phyloP scores from a whole-genome alignment of 305 asterid genomes.

The Fraxinus xanthoxyloides region DNA sequence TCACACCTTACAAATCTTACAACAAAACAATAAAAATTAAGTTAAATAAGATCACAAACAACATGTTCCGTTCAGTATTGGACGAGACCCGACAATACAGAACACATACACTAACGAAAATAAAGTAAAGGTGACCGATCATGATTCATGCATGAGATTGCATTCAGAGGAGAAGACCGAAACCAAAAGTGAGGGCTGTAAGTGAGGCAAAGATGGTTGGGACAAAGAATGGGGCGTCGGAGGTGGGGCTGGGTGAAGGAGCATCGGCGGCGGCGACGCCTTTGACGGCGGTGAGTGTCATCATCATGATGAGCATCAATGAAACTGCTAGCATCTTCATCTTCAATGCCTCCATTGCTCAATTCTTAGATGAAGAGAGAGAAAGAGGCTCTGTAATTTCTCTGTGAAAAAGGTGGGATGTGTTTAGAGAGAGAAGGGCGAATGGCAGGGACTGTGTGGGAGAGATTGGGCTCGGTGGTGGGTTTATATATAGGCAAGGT shows the following conservation, averaged over 20 bases:
- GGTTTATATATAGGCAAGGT: not conserved
- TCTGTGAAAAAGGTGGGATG: not conserved
- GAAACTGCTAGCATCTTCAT: slow-evolving; percentile 1
- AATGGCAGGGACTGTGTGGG: not conserved
- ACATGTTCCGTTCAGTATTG: not conserved
- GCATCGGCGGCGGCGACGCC: slow-evolving; percentile 6
- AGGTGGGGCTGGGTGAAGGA: slow-evolving; percentile 14
- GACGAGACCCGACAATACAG: not conserved
- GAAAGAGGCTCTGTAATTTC: not conserved
- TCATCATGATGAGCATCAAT: not conserved
- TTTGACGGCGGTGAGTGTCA: slow-evolving; percentile 1
- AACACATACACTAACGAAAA: not conserved
- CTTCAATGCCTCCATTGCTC: slow-evolving; percentile 13
- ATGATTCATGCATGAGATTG: not conserved
- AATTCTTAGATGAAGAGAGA: not conserved
- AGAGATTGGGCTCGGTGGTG: not conserved
- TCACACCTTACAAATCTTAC: not conserved
- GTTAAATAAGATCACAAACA: not conserved
- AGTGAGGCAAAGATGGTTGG: slow-evolving; percentile 10
- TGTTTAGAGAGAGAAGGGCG: not conserved
- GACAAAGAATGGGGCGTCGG: not conserved
- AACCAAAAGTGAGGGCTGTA: slow-evolving; percentile 3
- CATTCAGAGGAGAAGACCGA: slow-evolving; percentile 9
- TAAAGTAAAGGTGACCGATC: not conserved
- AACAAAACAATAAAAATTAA: not conserved